phyloP scores from a whole-genome alignment of 495 filamentous ascomycete genomes.

The Cercophora samala region DNA sequence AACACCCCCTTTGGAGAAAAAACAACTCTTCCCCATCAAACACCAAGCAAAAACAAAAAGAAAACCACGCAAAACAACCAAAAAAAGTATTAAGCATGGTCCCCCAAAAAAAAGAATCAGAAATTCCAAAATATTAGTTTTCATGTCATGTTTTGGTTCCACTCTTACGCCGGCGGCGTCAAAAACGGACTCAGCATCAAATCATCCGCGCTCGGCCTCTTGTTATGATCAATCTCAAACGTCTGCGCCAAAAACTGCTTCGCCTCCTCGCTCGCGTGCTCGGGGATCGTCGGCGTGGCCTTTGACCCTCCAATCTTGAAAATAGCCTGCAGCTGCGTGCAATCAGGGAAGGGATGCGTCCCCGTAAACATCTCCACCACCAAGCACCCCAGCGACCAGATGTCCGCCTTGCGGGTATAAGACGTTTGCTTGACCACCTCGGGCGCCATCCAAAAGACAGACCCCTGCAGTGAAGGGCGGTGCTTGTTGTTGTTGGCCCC shows the following conservation, averaged over 20 bases:
- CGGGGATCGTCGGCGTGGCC: slow-evolving; percentile 85
- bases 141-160: too few species aligned
- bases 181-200: slow-evolving; percentile 79
- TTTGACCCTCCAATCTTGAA: slow-evolving; percentile 92
- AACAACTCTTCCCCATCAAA: too few species aligned
- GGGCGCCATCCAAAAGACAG: slow-evolving; percentile 99
- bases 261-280: slow-evolving; percentile 81
- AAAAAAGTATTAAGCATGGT: neutral
- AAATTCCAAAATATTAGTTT: neutral
- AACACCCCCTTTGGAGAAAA: too few species aligned
- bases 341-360: slow-evolving; percentile 93
- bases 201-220: slow-evolving; percentile 87
- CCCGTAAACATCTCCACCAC: slow-evolving; percentile 99
- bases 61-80: neutral
- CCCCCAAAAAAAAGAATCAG: neutral
- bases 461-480: slow-evolving; percentile 90
- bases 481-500: slow-evolving; percentile 66
- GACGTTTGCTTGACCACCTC: slow-evolving; percentile 97
- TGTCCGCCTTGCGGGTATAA: slow-evolving; percentile 98
- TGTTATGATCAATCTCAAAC: slow-evolving; percentile 92
- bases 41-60: neutral
- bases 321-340: slow-evolving; percentile 94
- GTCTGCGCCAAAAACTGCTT: slow-evolving; percentile 80
- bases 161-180: slow-evolving; percentile 44
- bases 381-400: slow-evolving; percentile 95